phyloP scores from a whole-genome alignment of 2,329 filamentous ascomycete genomes.

The Verticillium dahliae region DNA sequence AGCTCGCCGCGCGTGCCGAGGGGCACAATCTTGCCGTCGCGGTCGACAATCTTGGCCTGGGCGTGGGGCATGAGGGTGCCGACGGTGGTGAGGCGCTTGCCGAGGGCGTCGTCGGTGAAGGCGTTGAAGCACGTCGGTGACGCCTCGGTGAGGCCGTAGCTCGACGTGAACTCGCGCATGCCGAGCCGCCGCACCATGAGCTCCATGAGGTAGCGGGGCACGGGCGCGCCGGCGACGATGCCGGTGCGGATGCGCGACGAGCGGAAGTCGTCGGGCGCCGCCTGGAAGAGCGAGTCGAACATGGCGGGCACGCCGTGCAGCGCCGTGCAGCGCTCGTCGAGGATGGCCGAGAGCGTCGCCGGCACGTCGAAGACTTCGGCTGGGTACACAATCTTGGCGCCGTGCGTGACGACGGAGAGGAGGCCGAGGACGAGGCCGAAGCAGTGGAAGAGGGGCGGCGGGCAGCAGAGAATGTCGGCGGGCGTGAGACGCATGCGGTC shows the following conservation, averaged over 20 bases:
- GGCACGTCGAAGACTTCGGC: conserved; percentile 65
- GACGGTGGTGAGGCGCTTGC: conserved; percentile 62
- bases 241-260: conserved; percentile 60
- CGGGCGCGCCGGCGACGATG: conserved; percentile 72
- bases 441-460: conserved; percentile 79
- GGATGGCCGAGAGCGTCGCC: conserved; percentile 60
- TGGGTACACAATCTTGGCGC: conserved; percentile 70
- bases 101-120: conserved; percentile 64
- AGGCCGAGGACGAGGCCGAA: conserved; percentile 75
- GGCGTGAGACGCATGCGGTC: conserved; percentile 65
- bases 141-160: conserved; percentile 70
- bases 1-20: conserved; percentile 66
- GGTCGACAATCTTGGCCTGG: conserved; percentile 70
- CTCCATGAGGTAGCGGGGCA: conserved; percentile 70
- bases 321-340: conserved; percentile 63
- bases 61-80: conserved; percentile 71
- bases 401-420: conserved; percentile 66
- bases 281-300: conserved; percentile 62
- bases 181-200: conserved; percentile 63
- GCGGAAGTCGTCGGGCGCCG: conserved; percentile 32
- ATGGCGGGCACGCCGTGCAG: conserved; percentile 79
- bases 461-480: conserved; percentile 68
- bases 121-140: conserved; percentile 78
- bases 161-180: conserved; percentile 68
- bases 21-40: conserved; percentile 57